Percentiles rank a stretch among this genome's conserved stretches.
Evolutionary conservation across 306 rosid genomes (phyloP).

Genomic region (Rosa multiflora): DNA sequence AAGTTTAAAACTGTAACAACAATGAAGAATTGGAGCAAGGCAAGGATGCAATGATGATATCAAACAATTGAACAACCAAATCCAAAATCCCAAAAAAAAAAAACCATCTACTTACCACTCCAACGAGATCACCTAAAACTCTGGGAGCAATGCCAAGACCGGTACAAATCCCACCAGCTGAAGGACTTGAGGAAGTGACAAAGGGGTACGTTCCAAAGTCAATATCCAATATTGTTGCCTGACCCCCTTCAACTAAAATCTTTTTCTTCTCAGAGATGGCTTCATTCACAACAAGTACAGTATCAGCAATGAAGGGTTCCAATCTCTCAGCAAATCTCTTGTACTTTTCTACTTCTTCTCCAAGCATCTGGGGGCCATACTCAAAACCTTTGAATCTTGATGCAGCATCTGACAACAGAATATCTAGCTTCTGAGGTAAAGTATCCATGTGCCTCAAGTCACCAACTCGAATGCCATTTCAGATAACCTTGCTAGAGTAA

Average conservation of each 20-base stretch:
- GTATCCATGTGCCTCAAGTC: constrained; percentile 92
- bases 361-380: constrained; percentile 69
- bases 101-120: constrained; percentile 68
- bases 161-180: constrained; percentile 96
- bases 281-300: constrained; percentile 74
- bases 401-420: constrained; percentile 72
- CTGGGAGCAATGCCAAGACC: constrained; percentile 98
- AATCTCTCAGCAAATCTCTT: constrained; percentile 91
- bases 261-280: constrained; percentile 76
- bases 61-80: neutral
- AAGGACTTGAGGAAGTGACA: constrained; percentile 97
- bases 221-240: constrained; percentile 92
- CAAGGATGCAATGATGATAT: neutral
- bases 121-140: constrained; percentile 83
- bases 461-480: constrained; percentile 87
- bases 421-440: constrained; percentile 80
- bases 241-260: constrained; percentile 97
- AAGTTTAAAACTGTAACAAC: neutral
- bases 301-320: constrained; percentile 87
- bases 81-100: neutral
- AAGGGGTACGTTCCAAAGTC: constrained; percentile 98
- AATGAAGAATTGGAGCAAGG: neutral
- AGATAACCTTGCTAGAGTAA: constrained; percentile 82
- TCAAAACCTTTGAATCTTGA: constrained; percentile 72
- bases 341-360: constrained; percentile 79